Conservation (phyloP, 345 rosid genomes). For the Aurinia saxatilis region DNA sequence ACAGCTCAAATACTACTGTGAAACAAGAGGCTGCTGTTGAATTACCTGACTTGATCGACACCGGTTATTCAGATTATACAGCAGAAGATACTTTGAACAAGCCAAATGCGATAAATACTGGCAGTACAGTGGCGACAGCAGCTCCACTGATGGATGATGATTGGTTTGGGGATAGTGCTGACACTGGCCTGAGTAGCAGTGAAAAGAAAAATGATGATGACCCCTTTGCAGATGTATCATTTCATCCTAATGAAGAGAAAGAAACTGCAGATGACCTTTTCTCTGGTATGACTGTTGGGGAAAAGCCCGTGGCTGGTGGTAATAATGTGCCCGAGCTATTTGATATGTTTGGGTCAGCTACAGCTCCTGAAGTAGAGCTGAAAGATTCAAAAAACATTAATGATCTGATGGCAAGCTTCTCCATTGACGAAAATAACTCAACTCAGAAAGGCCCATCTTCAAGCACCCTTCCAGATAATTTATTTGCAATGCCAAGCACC, state of each 20-base stretch:
- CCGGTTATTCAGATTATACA: conserved; percentile 49
- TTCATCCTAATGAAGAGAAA: conserved; percentile 45
- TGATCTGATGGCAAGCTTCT: conserved; percentile 70
- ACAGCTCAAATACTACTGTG: conserved; percentile 39
- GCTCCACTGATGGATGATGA: conserved; percentile 63
- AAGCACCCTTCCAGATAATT: conserved; percentile 33
- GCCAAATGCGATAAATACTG: conserved; percentile 33
- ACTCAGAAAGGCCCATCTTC: conserved; percentile 38
- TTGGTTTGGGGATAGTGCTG: conserved; percentile 60
- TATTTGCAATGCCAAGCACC: conserved; percentile 38
- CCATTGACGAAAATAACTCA: conserved; percentile 41
- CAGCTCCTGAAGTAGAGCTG: conserved; percentile 34
- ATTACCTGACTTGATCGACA: conserved; percentile 79
- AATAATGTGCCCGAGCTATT: conserved; percentile 42
- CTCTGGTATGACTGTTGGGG: conserved; percentile 71
- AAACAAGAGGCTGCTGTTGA: conserved; percentile 43
- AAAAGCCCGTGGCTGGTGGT: conserved; percentile 34
- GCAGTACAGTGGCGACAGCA: conserved; percentile 26
- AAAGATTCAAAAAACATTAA: conserved; percentile 35
- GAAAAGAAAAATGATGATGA: conserved; percentile 53
- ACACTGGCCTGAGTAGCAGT: conserved; percentile 26
- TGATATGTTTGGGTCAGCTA: conserved; percentile 56
- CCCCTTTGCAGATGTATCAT: conserved; percentile 86
- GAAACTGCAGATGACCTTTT: conserved; percentile 56
- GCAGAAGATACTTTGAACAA: conserved; percentile 35